Conservation (phyloP, 768 basidiomycete genomes). For the Amanita exitialis region DNA sequence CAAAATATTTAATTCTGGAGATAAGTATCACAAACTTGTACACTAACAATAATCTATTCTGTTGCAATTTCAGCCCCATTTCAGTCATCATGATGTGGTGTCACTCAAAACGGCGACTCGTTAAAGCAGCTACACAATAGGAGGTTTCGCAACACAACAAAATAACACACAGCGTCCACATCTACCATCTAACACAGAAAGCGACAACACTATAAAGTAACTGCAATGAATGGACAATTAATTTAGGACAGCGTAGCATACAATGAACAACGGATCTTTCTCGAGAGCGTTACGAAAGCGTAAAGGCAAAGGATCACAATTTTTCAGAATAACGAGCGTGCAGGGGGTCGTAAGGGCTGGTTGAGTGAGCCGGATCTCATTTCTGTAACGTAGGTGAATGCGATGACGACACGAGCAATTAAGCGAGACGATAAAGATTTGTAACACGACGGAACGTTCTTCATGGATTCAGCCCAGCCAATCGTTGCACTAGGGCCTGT, state of each 20-base stretch:
- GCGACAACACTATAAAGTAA: background rate
- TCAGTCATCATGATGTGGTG: no score
- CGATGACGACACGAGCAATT: background rate
- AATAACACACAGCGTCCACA: background rate
- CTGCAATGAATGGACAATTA: background rate
- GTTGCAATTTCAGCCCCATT: no score
- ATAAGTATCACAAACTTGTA: no score
- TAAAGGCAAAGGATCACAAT: background rate
- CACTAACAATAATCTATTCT: no score
- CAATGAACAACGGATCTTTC: background rate
- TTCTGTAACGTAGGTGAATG: background rate
- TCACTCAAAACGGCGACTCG: no score
- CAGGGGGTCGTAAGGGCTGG: background rate
- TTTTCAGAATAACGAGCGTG: constrained; percentile 2
- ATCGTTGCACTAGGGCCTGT: constrained; percentile 55
- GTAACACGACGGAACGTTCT: background rate
- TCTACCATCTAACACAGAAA: background rate
- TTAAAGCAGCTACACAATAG: no score
- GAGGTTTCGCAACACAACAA: background rate
- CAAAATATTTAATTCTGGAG: no score
- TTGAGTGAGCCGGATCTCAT: background rate
- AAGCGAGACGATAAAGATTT: background rate
- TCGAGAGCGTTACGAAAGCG: constrained; percentile 2
- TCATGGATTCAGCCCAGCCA: constrained; percentile 20
- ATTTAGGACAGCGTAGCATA: constrained; percentile 3